Evolutionary conservation across 1,139 yeast genomes (phyloP), one percentile per base, ranked within the genome.

Genomic region (Candida glucosophila): DNA sequence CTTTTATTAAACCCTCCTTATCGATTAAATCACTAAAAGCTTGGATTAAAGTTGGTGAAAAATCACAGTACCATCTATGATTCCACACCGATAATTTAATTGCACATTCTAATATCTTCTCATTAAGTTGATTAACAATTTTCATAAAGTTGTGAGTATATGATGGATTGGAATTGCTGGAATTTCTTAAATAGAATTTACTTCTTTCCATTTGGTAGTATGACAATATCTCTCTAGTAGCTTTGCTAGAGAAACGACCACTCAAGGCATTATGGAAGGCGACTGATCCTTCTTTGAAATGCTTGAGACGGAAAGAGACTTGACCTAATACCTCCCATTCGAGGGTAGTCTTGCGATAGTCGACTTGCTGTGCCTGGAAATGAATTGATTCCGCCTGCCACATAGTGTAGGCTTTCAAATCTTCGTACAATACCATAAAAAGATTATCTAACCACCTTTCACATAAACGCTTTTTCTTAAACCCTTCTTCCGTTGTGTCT

Each of bases 51-150:
- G 64, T 61, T 15, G 92, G 83, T 6, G 93, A 77, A 43, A 86
- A 88, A 39, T 88, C 95, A 36, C 77, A 72, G 55, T 90, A 92
- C 98, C 98, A 92, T 47, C 98, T 74, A 53, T 86, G 97, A 47
- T 86, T 82, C 96, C 97, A 90, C 12, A 93, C 94, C 19, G 80
- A 60, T 31, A 90, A 59, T 41, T 79, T 80, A 25, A 86, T 83
- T 32, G 77, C 58, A 21, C 81, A 59, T 34, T 80, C 90, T 38
- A 86, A 60, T 12, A 82, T 73, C 35, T 67, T 65, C 29, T 70
- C 75, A 44, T 77, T 75, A 30, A 76, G 50, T 32, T 62, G 70
- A 33, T 64, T 57, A 24, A 68, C 54, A 31, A 57, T 40, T 34
- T 70, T 67, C 14, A 67, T 53, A 36, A 49, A 53, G 33, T 52